Evolutionary conservation across 495 filamentous ascomycete genomes (phyloP).

Genomic region (Hypomontagnella submonticulosa): DNA sequence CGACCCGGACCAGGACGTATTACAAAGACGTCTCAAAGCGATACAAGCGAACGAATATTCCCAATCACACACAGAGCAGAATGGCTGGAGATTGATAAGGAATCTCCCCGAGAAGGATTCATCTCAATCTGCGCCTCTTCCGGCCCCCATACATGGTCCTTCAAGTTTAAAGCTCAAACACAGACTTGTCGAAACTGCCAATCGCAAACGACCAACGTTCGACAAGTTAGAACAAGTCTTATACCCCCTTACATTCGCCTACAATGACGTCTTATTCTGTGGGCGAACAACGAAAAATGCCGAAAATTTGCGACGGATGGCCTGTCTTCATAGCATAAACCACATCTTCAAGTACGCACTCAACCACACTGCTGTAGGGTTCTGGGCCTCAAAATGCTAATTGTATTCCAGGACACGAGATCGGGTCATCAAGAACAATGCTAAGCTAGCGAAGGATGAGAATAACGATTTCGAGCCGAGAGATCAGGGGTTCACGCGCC

Average conservation of each 20-base stretch:
- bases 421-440: conserved; percentile 90
- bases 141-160: conserved; percentile 48
- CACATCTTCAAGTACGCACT: conserved; percentile 79
- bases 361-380: neutral
- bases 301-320: conserved; percentile 71
- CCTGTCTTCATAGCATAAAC: conserved; percentile 87
- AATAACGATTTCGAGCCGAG: conserved; percentile 77
- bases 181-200: conserved; percentile 51
- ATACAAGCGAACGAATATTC: conserved; percentile 72
- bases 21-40: conserved; percentile 60
- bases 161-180: conserved; percentile 71
- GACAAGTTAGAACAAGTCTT: conserved; percentile 62
- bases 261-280: conserved; percentile 83
- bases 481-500: conserved; percentile 95
- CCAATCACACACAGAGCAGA: conserved; percentile 56
- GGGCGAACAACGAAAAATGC: conserved; percentile 74
- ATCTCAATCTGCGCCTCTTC: conserved; percentile 34
- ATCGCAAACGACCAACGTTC: conserved; percentile 54
- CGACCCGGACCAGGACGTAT: conserved; percentile 64
- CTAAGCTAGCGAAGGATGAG: conserved; percentile 70
- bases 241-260: conserved; percentile 74
- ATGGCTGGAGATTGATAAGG: conserved; percentile 54
- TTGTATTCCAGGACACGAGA: conserved; percentile 75
- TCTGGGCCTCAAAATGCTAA: conserved; percentile 20
- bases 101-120: conserved; percentile 49